Percentiles rank a stretch among this genome's conserved stretches.
Conservation (phyloP, 805 yeast species). For the Debaryomyces prosopidis region DNA sequence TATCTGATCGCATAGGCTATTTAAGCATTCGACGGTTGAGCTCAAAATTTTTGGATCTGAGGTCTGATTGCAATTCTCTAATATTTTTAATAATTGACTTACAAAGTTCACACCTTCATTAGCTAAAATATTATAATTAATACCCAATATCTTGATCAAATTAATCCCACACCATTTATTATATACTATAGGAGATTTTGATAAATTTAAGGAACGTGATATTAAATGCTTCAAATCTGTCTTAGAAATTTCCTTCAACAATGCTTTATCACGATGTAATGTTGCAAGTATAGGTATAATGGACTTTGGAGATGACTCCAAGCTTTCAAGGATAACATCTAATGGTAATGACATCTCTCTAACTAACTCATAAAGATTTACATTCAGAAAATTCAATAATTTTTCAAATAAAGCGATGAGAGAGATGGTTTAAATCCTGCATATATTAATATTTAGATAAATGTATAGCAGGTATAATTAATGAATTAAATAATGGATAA, state of each 20-base stretch:
- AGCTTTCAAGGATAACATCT: constrained; percentile 23
- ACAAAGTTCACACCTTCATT: constrained; percentile 42
- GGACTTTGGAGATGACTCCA: constrained; percentile 23
- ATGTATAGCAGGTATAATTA: neutral
- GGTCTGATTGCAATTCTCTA: constrained; percentile 39
- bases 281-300: constrained; percentile 33
- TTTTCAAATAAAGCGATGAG: constrained; percentile 6
- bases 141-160: constrained; percentile 45
- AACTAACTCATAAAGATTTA: neutral
- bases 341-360: constrained; percentile 10
- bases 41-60: constrained; percentile 31
- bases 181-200: constrained; percentile 31
- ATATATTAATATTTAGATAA: neutral
- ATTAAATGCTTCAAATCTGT: constrained; percentile 52
- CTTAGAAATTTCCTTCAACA: constrained; percentile 45
- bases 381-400: neutral
- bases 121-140: constrained; percentile 38
- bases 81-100: constrained; percentile 39
- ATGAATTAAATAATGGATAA: neutral
- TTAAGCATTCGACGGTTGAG: constrained; percentile 41
- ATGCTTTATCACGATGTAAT: constrained; percentile 25
- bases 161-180: constrained; percentile 63
- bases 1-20: constrained; percentile 46
- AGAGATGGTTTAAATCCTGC: neutral
- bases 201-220: constrained; percentile 34